Conservation (phyloP, 2,329 filamentous ascomycete species). For the Nigrospora oryzae region DNA sequence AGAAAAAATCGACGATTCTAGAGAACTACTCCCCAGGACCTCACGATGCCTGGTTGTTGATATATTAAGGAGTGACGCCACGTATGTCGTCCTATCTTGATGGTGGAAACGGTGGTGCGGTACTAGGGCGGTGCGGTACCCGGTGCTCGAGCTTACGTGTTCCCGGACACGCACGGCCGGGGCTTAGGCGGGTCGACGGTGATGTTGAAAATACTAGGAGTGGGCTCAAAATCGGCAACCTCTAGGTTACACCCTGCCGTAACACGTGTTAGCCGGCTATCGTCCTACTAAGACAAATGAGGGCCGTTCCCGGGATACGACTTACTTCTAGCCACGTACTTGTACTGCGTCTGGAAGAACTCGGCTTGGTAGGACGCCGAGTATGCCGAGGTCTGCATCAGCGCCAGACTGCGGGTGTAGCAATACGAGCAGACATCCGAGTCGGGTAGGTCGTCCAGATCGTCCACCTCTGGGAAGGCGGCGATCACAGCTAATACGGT, state of each 20-base stretch:
- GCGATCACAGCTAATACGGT: background rate
- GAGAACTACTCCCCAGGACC: too few species aligned
- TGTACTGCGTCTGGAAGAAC: background rate
- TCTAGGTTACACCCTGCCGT: background rate
- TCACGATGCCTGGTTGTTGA: too few species aligned
- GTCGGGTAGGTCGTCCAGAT: background rate
- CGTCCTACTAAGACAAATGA: too few species aligned
- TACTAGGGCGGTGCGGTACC: too few species aligned
- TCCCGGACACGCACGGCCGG: background rate
- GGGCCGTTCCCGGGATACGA: background rate
- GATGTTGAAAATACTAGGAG: background rate
- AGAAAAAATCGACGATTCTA: too few species aligned
- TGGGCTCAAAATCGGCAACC: background rate
- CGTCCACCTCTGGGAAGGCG: background rate
- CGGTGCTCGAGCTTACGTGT: background rate
- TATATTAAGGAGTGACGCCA: too few species aligned
- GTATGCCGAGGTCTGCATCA: background rate
- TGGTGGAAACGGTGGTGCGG: too few species aligned
- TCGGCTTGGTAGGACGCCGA: background rate
- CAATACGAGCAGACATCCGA: background rate
- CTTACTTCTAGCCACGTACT: background rate
- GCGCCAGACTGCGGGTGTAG: background rate
- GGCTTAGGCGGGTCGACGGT: background rate
- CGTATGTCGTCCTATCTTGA: too few species aligned
- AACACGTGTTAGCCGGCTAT: background rate